phyloP scores from a whole-genome alignment of 768 basidiomycete species.

The Pilatotrama ljubarskyi region DNA sequence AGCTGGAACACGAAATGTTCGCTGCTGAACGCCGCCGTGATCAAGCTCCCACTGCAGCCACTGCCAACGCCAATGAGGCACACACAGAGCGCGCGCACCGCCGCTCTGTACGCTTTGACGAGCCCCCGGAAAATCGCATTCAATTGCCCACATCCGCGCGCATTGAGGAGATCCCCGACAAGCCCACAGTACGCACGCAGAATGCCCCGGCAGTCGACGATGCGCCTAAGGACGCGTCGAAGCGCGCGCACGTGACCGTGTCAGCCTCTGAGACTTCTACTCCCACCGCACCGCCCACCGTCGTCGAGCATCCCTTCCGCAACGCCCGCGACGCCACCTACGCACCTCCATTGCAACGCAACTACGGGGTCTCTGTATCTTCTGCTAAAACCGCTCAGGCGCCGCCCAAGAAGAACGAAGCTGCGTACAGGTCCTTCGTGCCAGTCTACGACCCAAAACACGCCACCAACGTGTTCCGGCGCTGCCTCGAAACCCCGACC shows the following conservation, averaged over 20 bases:
- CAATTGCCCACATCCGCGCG: not conserved
- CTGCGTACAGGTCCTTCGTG: constrained; percentile 1
- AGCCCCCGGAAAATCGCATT: not conserved
- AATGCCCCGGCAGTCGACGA: not conserved
- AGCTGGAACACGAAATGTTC: constrained; percentile 6
- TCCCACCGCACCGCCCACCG: constrained; percentile 5
- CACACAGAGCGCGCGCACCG: too few species aligned
- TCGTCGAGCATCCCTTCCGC: constrained; percentile 11
- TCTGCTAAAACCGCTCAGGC: not conserved
- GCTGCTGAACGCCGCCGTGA: not conserved
- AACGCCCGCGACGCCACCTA: constrained; percentile 6
- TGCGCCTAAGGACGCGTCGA: not conserved
- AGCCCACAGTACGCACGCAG: not conserved
- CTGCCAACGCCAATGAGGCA: too few species aligned
- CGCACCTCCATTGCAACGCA: constrained; percentile 4
- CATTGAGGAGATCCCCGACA: constrained; percentile 2
- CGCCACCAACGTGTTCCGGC: not conserved
- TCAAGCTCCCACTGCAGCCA: too few species aligned
- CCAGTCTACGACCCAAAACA: constrained; percentile 4
- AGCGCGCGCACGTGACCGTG: not conserved
- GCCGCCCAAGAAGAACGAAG: not conserved
- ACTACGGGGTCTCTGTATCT: constrained; percentile 15
- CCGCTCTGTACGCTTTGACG: constrained; percentile 35
- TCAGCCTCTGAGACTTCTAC: not conserved
- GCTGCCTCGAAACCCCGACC: not conserved